Percentiles rank a stretch among this genome's conserved stretches.
Evolutionary conservation across 768 basidiomycete species (phyloP).

Genomic region (Gloeophyllum trabeum): DNA sequence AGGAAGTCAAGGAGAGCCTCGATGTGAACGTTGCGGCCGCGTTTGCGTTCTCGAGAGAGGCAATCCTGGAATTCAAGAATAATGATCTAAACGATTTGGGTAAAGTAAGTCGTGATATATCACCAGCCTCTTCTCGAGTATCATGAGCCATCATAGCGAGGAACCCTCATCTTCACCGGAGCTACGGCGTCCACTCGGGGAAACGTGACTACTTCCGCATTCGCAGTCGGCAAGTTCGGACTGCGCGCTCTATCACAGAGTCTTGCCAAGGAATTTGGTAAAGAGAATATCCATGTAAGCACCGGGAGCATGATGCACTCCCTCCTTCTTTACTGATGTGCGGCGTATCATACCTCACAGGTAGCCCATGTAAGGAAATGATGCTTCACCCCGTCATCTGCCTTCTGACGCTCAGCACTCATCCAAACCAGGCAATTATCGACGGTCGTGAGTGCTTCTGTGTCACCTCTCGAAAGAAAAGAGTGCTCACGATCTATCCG

Average conservation of each 20-base stretch:
- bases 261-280: slow-evolving; percentile 64
- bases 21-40: slow-evolving; percentile 45
- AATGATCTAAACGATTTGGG: slow-evolving; percentile 32
- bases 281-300: slow-evolving; percentile 61
- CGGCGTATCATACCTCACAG: slow-evolving; percentile 14
- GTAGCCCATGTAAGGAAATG: slow-evolving; percentile 55
- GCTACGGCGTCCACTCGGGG: slow-evolving; percentile 61
- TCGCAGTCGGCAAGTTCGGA: slow-evolving; percentile 56
- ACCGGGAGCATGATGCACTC: background rate
- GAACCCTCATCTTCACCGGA: slow-evolving; percentile 62
- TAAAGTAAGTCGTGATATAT: slow-evolving; percentile 10
- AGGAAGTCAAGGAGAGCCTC: slow-evolving; percentile 39
- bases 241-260: slow-evolving; percentile 57
- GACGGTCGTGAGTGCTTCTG: slow-evolving; percentile 32
- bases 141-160: slow-evolving; percentile 26
- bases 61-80: slow-evolving; percentile 46
- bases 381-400: too few species aligned
- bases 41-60: slow-evolving; percentile 53
- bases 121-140: slow-evolving; percentile 10
- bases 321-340: background rate
- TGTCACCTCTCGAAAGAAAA: too few species aligned
- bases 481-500: background rate
- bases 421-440: slow-evolving; percentile 40
- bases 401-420: too few species aligned
- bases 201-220: slow-evolving; percentile 46